Base-by-base conservation (phyloP, 345 rosid species). In the Pistacia vera region DNA sequence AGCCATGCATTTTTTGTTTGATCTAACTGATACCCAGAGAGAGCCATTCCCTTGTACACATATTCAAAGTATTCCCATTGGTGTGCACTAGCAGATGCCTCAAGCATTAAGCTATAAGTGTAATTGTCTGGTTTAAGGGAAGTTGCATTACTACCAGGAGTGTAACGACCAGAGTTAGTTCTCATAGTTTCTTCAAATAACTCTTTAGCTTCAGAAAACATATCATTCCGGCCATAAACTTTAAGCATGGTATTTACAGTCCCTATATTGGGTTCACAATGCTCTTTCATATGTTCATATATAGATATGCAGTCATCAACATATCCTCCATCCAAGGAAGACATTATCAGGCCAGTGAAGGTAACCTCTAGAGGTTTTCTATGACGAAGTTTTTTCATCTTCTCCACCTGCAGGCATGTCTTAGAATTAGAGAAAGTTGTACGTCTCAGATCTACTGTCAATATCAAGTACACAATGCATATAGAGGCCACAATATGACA, bases 61-160 rank as follows among this genome's bases (percentile, higher is more conserved):
- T 84, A 84, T 80, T 95, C 98, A 78, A 93, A 93, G 81, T 90
- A 93, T 68, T 95, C 99, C 99, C 98, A 93, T 57, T 90, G 95
- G 63, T 85, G 93, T 17, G 97, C 90, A 60, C 82, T 79, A 58
- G 96, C 91, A 58, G 97, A 92, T 81, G 94, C 93, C 85, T 88
- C 95, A 48, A 95, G 97, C 99, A 95, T 93, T 55, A 88, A 79
- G 70, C 88, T 85, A 77, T 85, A 93, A 1, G 98, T 93, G 84
- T 84, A 95, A 79, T 79, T 85, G 75, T 95, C 89, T 44, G 98
- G 94, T 48, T 78, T 75, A 57, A 88, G 78, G 51, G 72, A 1
- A 72, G 77, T 71, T 63, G 36, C 52, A 28, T 72, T 76, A 18
- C 28, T 70, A 55, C 58, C 44, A 46, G n/a, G 75, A 68, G 17